Percentiles rank a stretch among this genome's conserved stretches.
Evolutionary conservation across 176 grass and related monocot species (phyloP).

Genomic region (Alloteropsis semialata): DNA sequence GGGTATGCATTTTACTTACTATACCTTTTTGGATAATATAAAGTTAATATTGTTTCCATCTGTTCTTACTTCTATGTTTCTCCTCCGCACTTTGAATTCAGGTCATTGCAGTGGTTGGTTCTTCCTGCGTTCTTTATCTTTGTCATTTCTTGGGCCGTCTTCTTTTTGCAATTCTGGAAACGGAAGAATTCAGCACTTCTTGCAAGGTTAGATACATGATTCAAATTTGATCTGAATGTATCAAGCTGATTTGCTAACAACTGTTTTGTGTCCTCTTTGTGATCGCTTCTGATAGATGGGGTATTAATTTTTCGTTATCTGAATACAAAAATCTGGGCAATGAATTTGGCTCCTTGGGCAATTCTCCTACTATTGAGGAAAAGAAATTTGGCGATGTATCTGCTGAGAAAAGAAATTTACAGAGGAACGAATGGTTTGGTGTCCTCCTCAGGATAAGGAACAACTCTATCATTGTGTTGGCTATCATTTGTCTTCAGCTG

Average conservation of each 20-base stretch:
- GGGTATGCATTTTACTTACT: conserved; percentile 48
- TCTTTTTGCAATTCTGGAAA: conserved; percentile 99
- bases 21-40: not conserved
- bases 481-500: conserved; percentile 92
- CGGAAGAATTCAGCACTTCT: conserved; percentile 91
- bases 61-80: conserved; percentile 14
- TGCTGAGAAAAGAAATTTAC: conserved; percentile 74
- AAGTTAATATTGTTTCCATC: not conserved
- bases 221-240: conserved; percentile 6
- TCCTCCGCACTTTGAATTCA: conserved; percentile 34
- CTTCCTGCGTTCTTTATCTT: conserved; percentile 97
- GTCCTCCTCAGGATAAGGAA: conserved; percentile 91
- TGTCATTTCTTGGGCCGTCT: conserved; percentile 85
- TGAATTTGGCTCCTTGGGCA: conserved; percentile 35
- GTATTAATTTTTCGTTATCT: conserved; percentile 85
- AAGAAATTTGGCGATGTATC: conserved; percentile 51
- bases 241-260: conserved; percentile 10
- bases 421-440: conserved; percentile 89
- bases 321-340: conserved; percentile 75
- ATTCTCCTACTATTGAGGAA: conserved; percentile 36
- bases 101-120: conserved; percentile 81
- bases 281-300: conserved; percentile 59
- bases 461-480: conserved; percentile 79
- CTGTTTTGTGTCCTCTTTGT: not conserved
- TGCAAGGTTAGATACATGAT: conserved; percentile 49